phyloP scores from a whole-genome alignment of 2,329 filamentous ascomycete species.

The Cordyceps militaris region DNA sequence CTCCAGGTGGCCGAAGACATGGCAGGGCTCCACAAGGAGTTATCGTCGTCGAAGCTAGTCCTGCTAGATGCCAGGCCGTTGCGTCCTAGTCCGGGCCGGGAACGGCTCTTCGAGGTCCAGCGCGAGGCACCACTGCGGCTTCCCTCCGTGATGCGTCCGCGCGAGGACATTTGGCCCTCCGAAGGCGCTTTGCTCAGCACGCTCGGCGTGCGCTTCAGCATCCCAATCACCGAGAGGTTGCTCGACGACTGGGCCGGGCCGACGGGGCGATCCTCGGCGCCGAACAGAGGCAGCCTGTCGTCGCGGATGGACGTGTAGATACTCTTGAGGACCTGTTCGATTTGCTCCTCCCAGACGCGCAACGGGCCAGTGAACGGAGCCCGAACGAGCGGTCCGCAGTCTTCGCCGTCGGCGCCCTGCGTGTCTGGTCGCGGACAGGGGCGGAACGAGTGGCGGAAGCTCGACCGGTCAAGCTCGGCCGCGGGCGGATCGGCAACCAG shows the following conservation, averaged over 20 bases:
- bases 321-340: constrained; percentile 85
- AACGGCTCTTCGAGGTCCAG: constrained; percentile 82
- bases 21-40: constrained; percentile 82
- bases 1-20: constrained; percentile 91
- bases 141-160: constrained; percentile 62
- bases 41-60: constrained; percentile 87
- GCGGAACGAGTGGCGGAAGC: constrained; percentile 43
- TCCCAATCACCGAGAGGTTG: constrained; percentile 65
- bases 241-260: constrained; percentile 40
- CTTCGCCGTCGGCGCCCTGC: constrained; percentile 38
- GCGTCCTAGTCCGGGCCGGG: constrained; percentile 63
- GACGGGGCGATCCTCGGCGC: constrained; percentile 43
- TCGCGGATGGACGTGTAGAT: constrained; percentile 88
- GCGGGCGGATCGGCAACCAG: constrained; percentile 28
- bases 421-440: constrained; percentile 42
- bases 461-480: constrained; percentile 32
- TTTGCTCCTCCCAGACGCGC: constrained; percentile 78
- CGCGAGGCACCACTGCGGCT: constrained; percentile 50
- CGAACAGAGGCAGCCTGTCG: constrained; percentile 79
- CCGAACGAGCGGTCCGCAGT: constrained; percentile 71
- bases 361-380: constrained; percentile 66
- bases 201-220: constrained; percentile 80
- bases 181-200: constrained; percentile 90
- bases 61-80: constrained; percentile 84
- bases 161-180: constrained; percentile 61